Evolutionary conservation across 2,329 filamentous ascomycete genomes (phyloP), one percentile per base, ranked within the genome.

Genomic region (Penicillium sp.): DNA sequence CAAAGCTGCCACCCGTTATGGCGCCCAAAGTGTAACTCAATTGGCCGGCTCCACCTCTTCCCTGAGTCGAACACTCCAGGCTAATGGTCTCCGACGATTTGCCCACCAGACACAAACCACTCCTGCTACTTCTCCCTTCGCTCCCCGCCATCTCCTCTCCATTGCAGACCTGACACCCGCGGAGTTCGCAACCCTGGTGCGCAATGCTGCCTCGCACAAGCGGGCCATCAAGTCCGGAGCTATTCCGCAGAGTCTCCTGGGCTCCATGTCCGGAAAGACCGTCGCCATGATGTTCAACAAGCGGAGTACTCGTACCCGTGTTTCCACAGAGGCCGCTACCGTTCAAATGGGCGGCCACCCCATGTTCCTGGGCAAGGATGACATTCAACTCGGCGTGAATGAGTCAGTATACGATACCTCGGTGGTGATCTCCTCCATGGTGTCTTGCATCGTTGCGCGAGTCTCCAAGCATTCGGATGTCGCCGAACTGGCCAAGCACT

Each of bases 251-350:
- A 79, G 82, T 44, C 79, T 96, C 55, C 79, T 83, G 55, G 82
- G 83, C 41, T 81, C 85, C 11, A 79, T 99, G 62, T 78, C 84
- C 0, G 90, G 91, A 54, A 87, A 91, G 76, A 93, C 92, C 0
- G 86, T 99, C 35, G 94, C 95, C 66, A 89, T 99, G 87, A 91
- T 96, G 83, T 99, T 99, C 82, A 96, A 85, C 83, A 99, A 99
- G 81, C 88, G 93, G 66, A 96, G 90, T 69, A 99, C 95, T 13
- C 87, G 95, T 60, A 99, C 95, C 13, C 88, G 95, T 62, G 89
- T 99, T 35, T 96, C 92, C 1, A 97, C 93, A 1, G 95, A 99
- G 81, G 89, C 89, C 7, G 95, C 95, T 13, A 88, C 97, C 39
- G 86, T 89, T n/a, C 82, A 91, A 60, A 85, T 99, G 82, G 92